Conservation (phyloP, 345 rosid species). For the Melaleuca alternifolia region DNA sequence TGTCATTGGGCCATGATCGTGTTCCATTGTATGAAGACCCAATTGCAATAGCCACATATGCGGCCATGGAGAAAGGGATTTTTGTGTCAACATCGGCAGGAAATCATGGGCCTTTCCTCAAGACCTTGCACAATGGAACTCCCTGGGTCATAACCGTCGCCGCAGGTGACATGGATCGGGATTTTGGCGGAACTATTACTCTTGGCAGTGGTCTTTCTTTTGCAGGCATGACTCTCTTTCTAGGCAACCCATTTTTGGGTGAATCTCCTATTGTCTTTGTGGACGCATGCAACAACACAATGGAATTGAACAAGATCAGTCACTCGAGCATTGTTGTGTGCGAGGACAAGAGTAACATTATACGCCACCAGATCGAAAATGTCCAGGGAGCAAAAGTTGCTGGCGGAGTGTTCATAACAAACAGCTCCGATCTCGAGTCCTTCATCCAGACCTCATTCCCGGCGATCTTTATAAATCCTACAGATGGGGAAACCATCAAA, state of each 20-base stretch:
- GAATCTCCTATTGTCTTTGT: not conserved
- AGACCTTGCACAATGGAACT: constrained; percentile 30
- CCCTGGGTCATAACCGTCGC: constrained; percentile 46
- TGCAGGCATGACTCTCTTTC: constrained; percentile 24
- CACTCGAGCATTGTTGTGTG: not conserved
- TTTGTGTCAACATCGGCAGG: constrained; percentile 46
- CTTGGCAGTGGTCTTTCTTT: constrained; percentile 13
- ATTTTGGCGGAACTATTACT: constrained; percentile 13
- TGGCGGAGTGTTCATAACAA: constrained; percentile 7
- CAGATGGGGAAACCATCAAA: constrained; percentile 7
- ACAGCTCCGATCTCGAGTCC: not conserved
- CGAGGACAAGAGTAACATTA: not conserved
- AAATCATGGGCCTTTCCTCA: constrained; percentile 17
- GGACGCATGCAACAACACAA: not conserved
- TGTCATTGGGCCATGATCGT: constrained; percentile 27
- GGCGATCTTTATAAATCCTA: not conserved
- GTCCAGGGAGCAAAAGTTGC: not conserved
- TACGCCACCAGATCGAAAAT: not conserved
- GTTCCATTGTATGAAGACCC: constrained; percentile 29
- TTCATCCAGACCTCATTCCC: constrained; percentile 3
- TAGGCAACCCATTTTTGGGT: constrained; percentile 1
- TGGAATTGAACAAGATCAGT: not conserved
- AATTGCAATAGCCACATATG: constrained; percentile 39
- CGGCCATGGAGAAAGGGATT: constrained; percentile 33
- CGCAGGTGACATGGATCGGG: constrained; percentile 31